A percentile compares a stretch with the other conserved stretches of the same genome.
Conservation (phyloP, 2,329 filamentous ascomycete species). For the Trichocomaceae sp. region DNA sequence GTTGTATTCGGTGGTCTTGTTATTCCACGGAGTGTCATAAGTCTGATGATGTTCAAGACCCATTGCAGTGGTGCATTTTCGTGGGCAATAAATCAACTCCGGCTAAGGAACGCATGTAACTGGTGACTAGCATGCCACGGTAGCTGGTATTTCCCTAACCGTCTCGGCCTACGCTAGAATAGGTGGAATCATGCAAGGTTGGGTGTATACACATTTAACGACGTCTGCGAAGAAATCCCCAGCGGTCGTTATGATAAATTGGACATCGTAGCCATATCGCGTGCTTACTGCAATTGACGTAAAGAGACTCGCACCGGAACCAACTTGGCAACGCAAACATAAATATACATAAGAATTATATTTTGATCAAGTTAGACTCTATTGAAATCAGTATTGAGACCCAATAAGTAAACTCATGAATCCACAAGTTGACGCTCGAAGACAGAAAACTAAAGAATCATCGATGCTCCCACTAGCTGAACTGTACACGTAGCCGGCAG, state of each 20-base stretch:
- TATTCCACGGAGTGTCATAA: no score
- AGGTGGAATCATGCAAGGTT: background rate
- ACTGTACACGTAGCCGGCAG: constrained; percentile 28
- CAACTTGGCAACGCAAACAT: background rate
- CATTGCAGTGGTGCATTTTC: background rate
- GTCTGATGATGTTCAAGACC: background rate
- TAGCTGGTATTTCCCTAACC: background rate
- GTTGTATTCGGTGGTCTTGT: no score
- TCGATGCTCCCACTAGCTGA: background rate
- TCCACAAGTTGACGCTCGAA: no score
- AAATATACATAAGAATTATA: no score
- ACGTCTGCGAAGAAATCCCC: background rate
- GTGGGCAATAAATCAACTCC: background rate
- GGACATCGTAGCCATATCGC: background rate
- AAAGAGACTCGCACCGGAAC: background rate
- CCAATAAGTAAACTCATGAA: no score
- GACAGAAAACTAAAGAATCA: no score
- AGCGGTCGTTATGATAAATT: background rate
- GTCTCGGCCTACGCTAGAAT: background rate
- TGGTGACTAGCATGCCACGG: background rate
- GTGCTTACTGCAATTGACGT: background rate
- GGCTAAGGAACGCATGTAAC: background rate
- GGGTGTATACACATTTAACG: background rate
- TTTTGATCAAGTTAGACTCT: no score
- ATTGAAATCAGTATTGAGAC: no score